These are phyloP conservation scores for Naganishia albida DNA, from an alignment of 1,284 basidiomycete species.

Conservation along the genomic window DNA sequence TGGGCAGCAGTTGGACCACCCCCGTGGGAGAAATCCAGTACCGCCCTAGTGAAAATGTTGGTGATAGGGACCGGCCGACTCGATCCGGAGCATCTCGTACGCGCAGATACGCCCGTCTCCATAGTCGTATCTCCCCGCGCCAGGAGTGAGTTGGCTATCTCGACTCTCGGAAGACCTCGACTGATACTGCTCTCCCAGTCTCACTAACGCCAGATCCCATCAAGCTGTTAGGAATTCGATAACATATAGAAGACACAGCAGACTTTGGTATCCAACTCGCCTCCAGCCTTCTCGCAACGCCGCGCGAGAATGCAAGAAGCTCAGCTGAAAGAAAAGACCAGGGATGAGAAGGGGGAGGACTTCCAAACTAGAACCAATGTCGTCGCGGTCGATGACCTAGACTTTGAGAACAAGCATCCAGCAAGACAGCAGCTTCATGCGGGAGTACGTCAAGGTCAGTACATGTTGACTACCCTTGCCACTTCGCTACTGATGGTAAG, in stretches of 20 bases:
- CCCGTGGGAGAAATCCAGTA: too few relatives aligned
- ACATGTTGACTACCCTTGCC: neutral
- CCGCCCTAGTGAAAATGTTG: too few relatives aligned
- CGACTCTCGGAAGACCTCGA: too few relatives aligned
- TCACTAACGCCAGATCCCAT: neutral
- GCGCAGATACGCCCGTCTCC: neutral
- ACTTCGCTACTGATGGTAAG: neutral
- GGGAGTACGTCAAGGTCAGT: conserved; percentile 6
- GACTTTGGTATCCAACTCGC: neutral
- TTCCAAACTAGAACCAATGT: conserved; percentile 4
- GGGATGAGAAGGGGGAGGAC: conserved; percentile 9
- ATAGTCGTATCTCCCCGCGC: neutral
- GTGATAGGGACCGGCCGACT: too few relatives aligned
- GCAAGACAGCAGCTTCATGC: conserved; percentile 15
- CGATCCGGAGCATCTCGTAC: too few relatives aligned
- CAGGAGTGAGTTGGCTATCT: neutral
- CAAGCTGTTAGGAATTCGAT: neutral
- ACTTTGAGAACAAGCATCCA: neutral
- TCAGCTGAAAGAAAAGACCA: conserved; percentile 2
- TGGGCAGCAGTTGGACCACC: too few relatives aligned
- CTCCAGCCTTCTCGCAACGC: neutral
- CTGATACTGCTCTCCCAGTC: too few relatives aligned
- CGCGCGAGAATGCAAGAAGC: neutral
- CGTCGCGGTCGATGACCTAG: neutral
- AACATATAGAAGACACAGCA: neutral